A percentile compares a stretch with the other conserved stretches of the same genome.
Conservation (phyloP, 2,329 filamentous ascomycete genomes). For the Pestalotiopsis sp. region DNA sequence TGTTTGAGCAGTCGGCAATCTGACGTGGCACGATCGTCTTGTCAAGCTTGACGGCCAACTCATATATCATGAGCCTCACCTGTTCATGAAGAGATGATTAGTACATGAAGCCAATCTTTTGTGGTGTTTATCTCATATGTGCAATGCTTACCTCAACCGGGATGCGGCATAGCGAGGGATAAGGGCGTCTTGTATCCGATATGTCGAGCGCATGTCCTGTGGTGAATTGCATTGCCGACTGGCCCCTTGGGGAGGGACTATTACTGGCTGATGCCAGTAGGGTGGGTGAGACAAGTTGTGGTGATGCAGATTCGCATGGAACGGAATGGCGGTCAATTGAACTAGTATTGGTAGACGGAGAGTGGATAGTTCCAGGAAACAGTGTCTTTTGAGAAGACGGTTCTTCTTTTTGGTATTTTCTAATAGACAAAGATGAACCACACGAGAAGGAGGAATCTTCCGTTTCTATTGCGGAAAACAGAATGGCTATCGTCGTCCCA, state of each 20-base stretch:
- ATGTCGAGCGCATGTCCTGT: background rate
- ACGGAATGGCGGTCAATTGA: background rate
- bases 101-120: background rate
- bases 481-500: background rate
- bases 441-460: background rate
- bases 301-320: background rate
- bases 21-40: constrained; percentile 11
- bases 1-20: constrained; percentile 13
- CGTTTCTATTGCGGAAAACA: background rate
- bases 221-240: background rate
- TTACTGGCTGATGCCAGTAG: background rate
- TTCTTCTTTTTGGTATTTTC: background rate
- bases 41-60: constrained; percentile 12
- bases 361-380: background rate
- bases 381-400: background rate
- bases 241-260: background rate
- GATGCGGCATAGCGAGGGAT: constrained; percentile 1
- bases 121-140: background rate
- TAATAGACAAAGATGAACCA: background rate
- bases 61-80: constrained; percentile 15
- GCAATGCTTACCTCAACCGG: constrained; percentile 4
- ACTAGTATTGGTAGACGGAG: background rate
- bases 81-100: background rate
- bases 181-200: background rate
- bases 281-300: background rate